Evolutionary conservation across 169 alveolate genomes (phyloP).

Genomic region (Plasmodium vinckei): DNA sequence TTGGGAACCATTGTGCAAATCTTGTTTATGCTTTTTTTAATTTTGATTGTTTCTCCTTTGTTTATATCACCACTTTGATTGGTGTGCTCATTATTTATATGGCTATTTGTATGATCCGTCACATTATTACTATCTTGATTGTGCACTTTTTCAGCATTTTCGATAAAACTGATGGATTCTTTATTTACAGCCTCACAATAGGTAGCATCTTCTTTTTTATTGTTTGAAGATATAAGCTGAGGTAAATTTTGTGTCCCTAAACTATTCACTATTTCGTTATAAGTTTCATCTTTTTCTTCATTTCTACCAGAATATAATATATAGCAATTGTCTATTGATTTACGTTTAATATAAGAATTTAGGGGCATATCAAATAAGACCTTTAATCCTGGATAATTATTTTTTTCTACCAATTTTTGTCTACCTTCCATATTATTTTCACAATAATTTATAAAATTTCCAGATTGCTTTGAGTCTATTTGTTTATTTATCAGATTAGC

Average conservation of each 20-base stretch:
- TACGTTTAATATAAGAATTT: constrained; percentile 25
- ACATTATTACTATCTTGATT: background rate
- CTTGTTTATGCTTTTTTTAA: background rate
- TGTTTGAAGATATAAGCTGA: background rate
- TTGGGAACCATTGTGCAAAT: constrained; percentile 11
- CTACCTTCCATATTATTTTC: background rate
- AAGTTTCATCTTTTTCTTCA: constrained; percentile 7
- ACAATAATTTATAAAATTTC: background rate
- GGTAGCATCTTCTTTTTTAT: background rate
- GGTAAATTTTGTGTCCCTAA: too few species aligned
- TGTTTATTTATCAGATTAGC: too few species aligned
- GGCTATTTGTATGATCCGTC: background rate
- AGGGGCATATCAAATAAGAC: background rate
- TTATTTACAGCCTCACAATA: background rate
- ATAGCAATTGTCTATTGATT: constrained; percentile 37
- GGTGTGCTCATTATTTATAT: background rate
- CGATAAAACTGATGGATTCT: too few species aligned
- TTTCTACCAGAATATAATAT: constrained; percentile 10
- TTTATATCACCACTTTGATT: background rate
- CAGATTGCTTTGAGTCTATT: background rate
- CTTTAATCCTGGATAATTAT: background rate
- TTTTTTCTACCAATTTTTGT: background rate
- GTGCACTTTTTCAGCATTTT: background rate
- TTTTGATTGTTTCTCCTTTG: background rate
- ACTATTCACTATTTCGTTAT: background rate